Evolutionary conservation across 2,329 filamentous ascomycete species (phyloP), one percentile per base, ranked within the genome.

Genomic region (Alternaria metachromatica): DNA sequence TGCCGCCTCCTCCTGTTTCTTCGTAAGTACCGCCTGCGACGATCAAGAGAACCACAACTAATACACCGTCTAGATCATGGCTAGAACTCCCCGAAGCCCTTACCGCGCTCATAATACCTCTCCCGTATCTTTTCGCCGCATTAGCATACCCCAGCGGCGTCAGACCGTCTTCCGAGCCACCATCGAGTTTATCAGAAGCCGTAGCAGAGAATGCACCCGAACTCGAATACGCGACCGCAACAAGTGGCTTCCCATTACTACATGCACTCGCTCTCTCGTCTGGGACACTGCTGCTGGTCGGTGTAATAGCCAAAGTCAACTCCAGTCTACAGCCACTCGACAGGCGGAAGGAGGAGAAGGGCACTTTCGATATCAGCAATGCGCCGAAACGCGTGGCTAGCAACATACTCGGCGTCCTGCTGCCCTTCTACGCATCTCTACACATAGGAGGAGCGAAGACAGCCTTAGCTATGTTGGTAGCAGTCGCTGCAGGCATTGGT

Each of bases 341-440:
- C 58, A 73, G 78, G 23, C 74, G 79, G 72, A 81, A 80, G 69
- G 59, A 72, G 20, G 72, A 74, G 6, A 65, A 60, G 26, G 55
- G 58, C 30, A 54, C 67, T 15, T 62, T 62, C 12, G 57, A 69
- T 26, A 23, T 56, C 6, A 54, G 37, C 50, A 62, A 55, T 26
- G 68, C 55, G n/a, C 64, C 69, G 12, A 65, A 54, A 41, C 71
- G 71, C 48, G 73, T 79, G 18, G 54, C 78, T 15, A 68, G 75
- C 18, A 82, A 79, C 54, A 70, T 80, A n/a, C 60, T 80, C 28
- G 80, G 83, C 18, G 72, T 86, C 21, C 76, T 81, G 4, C 70
- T 89, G 28, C 87, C 87, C 1, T 85, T 87, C 69, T 89, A 87
- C 71, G 85, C 87, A 9, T 76, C 85, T 0, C 80, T 87, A 65